A percentile compares a stretch with the other conserved stretches of the same genome.
Conservation (phyloP, 139 green algal genomes). For the Chlorella sp. region DNA sequence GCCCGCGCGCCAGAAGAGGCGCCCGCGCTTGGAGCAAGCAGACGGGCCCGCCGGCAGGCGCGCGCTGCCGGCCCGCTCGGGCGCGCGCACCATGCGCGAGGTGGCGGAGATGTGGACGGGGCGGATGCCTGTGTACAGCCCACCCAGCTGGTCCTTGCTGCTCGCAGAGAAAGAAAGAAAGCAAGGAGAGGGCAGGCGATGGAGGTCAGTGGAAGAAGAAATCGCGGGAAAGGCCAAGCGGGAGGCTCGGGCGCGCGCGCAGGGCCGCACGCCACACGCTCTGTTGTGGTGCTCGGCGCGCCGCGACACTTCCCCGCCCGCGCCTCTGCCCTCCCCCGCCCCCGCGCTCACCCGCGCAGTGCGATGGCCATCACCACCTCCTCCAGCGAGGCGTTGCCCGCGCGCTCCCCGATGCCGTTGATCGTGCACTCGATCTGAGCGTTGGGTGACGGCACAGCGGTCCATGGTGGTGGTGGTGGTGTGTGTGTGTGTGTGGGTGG, state of each 20-base stretch:
- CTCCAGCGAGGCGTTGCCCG: slow-evolving; percentile 96
- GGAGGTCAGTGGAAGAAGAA: no score
- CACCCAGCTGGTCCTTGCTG: slow-evolving; percentile 76
- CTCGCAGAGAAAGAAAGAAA: neutral
- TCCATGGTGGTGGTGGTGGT: no score
- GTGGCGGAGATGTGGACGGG: slow-evolving; percentile 88
- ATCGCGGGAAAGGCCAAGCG: no score
- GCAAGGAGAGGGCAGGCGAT: neutral
- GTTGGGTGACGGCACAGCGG: no score
- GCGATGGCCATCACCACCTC: slow-evolving; percentile 95
- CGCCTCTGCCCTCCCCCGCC: neutral
- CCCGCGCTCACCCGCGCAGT: slow-evolving; percentile 63
- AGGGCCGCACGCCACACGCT: no score
- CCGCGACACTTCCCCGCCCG: neutral
- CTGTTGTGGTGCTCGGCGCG: no score
- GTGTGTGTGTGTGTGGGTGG: no score
- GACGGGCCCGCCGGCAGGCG: no score
- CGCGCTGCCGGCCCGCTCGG: no score
- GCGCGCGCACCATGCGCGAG: slow-evolving; percentile 96
- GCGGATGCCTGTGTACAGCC: slow-evolving; percentile 89
- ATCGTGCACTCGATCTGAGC: slow-evolving; percentile 99
- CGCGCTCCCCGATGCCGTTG: slow-evolving; percentile 98
- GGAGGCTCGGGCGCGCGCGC: no score
- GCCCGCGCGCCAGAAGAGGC: no score
- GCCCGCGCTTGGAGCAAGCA: no score